Base-by-base conservation (phyloP, 805 yeast species). In the Metschnikowia gruessii region DNA sequence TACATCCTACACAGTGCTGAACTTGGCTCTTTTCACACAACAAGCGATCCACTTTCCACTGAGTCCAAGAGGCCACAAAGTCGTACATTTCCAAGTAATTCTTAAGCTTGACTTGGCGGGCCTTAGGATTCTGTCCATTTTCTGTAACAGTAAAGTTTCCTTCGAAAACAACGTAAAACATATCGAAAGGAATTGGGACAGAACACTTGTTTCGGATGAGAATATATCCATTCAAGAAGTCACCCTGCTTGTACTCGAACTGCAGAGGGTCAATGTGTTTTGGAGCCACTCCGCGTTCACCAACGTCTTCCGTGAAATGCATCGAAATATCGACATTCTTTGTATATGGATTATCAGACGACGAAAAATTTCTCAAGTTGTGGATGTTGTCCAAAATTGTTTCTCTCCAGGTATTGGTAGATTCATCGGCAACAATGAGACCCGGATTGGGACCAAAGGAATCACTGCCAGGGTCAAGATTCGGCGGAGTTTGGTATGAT, bases 201-300 rank as follows among this genome's bases (percentile, higher is more conserved):
- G 58, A 43, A 1, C 77, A 62, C 7, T 54, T 63, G 54, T 80
- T 81, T 43, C 67, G 64, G 12, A 69, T 61, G 21, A 59, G 49
- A 4, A 70, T 61, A 48, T 75, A 79, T 0, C 92, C 92, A 56
- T 79, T 75, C 12, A 85, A 69, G 17, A 71, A 70, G 57, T 84
- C 90, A n/a, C 88, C 88, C 11, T 84, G 82, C 16, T 78, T 78
- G 57, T 77, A 85, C 59, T 82, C 87, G 51, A 53, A 61, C 22
- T 58, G 46, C 46, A 63, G 60, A 13, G 57, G 55, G 43, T 69
- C 66, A 5, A 70, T 62, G 21, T 53, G 48, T 28, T 54, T 61
- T 3, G 70, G 70, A 1, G 32, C 44, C 42, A 55, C 51, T 5
- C 68, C 68, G 2, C 51, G 22, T 37, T 60, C 53, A 18, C 72